Base-by-base conservation (phyloP, 2,329 filamentous ascomycete species). In the Sarocladium brachiariae region DNA sequence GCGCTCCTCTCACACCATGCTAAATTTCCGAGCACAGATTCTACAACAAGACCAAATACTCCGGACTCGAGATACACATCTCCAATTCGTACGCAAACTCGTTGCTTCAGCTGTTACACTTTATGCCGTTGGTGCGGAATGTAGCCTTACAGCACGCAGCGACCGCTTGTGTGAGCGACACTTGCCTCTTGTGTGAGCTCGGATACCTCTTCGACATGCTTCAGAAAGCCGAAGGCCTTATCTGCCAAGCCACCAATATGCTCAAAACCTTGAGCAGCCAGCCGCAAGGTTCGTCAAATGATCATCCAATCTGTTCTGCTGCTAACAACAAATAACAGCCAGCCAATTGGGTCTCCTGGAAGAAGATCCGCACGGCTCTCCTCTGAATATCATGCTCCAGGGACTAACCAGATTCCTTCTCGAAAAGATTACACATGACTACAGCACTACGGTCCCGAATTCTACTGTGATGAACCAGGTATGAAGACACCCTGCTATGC, bases 201-300 rank as follows among this genome's bases (percentile, higher is more conserved):
- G 93, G 93, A 1, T 99, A 93, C 64, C 73, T 99, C 9, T 95
- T 96, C 59, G 95, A 99, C 63, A 99, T 99, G 93, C 77, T 99
- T 21, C 87, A 97, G 60, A 99, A 97, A 65, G 93, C 93, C 2
- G 86, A 87, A 55, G 92, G 91, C 0, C 86, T 91, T 51, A 95
- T 95, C 53, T 99, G 93, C 58, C 93, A 99, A 64, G 93, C 93
- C 13, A 96, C 92, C 0, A 99, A 99, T 62, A 79, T 99, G 55
- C 73, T 97, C 27, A 95, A 93, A 65, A 88, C 90, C 0, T 84
- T 99, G 52, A 91, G 88, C 63, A 86, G 84, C 56, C 85, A 90
- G 54, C 84, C 88, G 2, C 87, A 91, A 72, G 84, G 83, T 77
- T 67, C 51, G 70, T 61, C 14, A 25, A 35, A 18, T 35, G n/a